These are phyloP conservation scores for Pestalotiopsis sp. DNA, from an alignment of 2,329 filamentous ascomycete species.

Conservation along the genomic window DNA sequence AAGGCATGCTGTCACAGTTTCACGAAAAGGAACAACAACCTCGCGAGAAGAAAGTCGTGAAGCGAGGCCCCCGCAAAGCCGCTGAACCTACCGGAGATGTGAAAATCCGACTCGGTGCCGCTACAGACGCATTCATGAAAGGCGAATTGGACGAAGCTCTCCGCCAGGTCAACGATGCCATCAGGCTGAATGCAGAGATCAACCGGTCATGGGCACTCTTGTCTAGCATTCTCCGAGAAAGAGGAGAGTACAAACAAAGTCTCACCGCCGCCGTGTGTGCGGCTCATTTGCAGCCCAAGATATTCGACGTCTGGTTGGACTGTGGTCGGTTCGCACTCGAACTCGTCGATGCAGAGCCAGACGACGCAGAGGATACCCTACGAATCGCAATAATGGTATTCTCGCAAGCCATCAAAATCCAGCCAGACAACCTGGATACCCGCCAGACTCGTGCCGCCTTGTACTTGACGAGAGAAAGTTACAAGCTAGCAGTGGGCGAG, in stretches of 20 bases:
- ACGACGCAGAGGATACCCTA: conserved; percentile 44
- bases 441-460: conserved; percentile 59
- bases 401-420: conserved; percentile 58
- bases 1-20: conserved; percentile 1
- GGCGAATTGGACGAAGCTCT: conserved; percentile 61
- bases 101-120: conserved; percentile 64
- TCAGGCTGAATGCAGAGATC: conserved; percentile 68
- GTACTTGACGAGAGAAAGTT: conserved; percentile 47
- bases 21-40: conserved; percentile 3
- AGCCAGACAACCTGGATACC: conserved; percentile 57
- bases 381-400: conserved; percentile 60
- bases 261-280: conserved; percentile 62
- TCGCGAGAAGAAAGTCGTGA: conserved; percentile 17
- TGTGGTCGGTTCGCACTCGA: conserved; percentile 59
- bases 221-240: conserved; percentile 61
- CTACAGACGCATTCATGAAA: conserved; percentile 67
- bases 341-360: conserved; percentile 45
- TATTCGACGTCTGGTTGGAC: conserved; percentile 58
- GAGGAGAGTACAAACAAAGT: conserved; percentile 56
- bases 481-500: conserved; percentile 54
- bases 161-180: conserved; percentile 60
- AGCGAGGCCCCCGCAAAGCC: conserved; percentile 54
- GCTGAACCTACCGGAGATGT: conserved; percentile 72
- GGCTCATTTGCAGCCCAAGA: conserved; percentile 62
- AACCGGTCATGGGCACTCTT: conserved; percentile 65